phyloP scores from a whole-genome alignment of 2,329 filamentous ascomycete species.

The Cladosporium cucumerinum region DNA sequence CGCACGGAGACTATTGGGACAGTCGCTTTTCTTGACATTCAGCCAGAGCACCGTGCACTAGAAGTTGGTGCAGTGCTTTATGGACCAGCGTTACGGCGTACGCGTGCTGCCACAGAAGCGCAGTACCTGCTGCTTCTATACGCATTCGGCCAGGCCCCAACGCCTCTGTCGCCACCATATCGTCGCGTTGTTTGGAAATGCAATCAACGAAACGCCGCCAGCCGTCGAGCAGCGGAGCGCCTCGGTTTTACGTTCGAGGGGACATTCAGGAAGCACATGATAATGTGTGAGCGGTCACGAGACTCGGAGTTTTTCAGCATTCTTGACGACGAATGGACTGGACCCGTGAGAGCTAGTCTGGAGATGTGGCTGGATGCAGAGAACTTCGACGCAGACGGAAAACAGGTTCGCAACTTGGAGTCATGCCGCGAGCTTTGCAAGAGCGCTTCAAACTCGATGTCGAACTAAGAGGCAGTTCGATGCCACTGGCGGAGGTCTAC shows the following conservation, averaged over 20 bases:
- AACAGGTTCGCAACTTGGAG: constrained; percentile 49
- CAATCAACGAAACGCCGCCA: constrained; percentile 54
- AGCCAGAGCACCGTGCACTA: constrained; percentile 47
- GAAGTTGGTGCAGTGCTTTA: constrained; percentile 60
- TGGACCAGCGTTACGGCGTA: constrained; percentile 50
- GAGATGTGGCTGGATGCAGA: constrained; percentile 52
- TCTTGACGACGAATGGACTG: constrained; percentile 56
- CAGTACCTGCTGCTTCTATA: constrained; percentile 55
- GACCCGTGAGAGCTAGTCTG: constrained; percentile 43
- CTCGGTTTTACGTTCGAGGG: constrained; percentile 61
- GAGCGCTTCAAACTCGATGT: no score
- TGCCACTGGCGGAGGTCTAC: neutral
- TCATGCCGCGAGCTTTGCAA: constrained; percentile 28
- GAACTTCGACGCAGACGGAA: constrained; percentile 57
- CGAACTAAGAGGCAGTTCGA: neutral
- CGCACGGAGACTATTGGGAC: constrained; percentile 42
- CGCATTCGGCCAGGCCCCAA: constrained; percentile 45
- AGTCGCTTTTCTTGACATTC: constrained; percentile 45
- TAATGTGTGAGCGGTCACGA: constrained; percentile 54
- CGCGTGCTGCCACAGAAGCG: constrained; percentile 55
- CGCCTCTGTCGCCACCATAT: constrained; percentile 45
- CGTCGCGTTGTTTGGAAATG: constrained; percentile 64
- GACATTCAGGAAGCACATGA: constrained; percentile 59
- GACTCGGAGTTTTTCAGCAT: constrained; percentile 63
- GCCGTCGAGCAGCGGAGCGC: constrained; percentile 53